Percentiles rank a stretch among this genome's conserved stretches.
Conservation (phyloP, 192 early-diverging fungal species). For the Funneliformis geosporum region DNA sequence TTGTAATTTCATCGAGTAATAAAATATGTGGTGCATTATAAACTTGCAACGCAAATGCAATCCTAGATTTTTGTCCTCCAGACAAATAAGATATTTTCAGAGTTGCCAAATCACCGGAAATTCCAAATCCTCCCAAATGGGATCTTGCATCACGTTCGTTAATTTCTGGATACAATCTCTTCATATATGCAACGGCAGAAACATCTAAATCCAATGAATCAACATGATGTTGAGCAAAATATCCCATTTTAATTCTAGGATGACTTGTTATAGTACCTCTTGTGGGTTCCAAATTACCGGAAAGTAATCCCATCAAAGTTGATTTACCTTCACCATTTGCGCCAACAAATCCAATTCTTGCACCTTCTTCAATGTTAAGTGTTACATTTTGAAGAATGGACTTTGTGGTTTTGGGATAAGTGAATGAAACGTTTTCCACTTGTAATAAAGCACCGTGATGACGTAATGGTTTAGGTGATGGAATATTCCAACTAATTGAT, state of each 20-base stretch:
- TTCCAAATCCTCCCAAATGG: conserved; percentile 77
- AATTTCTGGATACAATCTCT: conserved; percentile 41
- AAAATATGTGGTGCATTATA: conserved; percentile 67
- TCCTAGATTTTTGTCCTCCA: conserved; percentile 82
- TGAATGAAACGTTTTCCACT: conserved; percentile 60
- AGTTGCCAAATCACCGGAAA: conserved; percentile 63
- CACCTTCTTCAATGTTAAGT: conserved; percentile 66
- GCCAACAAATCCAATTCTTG: conserved; percentile 77
- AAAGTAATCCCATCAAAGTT: conserved; percentile 78
- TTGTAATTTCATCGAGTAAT: conserved; percentile 82
- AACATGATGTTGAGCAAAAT: conserved; percentile 84
- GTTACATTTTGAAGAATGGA: conserved; percentile 66
- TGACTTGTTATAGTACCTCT: conserved; percentile 65
- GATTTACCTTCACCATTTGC: conserved; percentile 83
- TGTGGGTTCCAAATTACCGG: conserved; percentile 61
- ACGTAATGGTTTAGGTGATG: conserved; percentile 68
- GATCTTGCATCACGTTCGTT: conserved; percentile 66
- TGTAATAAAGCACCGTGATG: conserved; percentile 65
- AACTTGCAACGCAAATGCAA: conserved; percentile 73
- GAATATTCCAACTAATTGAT: conserved; percentile 62
- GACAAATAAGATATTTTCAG: conserved; percentile 64
- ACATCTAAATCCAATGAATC: conserved; percentile 60
- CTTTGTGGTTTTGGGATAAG: conserved; percentile 32
- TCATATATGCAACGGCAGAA: conserved; percentile 58
- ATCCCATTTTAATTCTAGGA: conserved; percentile 66